phyloP scores from a whole-genome alignment of 805 yeast genomes.

The Wickerhamomyces chaumierensis region DNA sequence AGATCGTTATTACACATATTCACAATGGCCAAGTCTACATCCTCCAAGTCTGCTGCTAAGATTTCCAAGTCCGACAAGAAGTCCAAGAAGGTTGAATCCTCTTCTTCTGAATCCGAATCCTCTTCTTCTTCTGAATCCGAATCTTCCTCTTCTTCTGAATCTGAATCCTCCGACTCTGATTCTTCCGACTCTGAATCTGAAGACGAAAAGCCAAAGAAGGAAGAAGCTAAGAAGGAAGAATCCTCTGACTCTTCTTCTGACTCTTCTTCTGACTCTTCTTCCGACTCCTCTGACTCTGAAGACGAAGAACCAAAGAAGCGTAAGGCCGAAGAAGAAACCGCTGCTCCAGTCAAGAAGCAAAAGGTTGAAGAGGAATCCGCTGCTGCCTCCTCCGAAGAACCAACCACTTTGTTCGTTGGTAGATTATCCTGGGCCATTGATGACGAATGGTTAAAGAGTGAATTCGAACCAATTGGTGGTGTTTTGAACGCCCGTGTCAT shows the following conservation, averaged over 20 bases:
- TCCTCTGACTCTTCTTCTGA: conserved; percentile 11
- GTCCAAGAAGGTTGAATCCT: conserved; percentile 2
- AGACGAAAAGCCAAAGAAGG: conserved; percentile 11
- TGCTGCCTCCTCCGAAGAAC: no score
- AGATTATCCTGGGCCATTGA: conserved; percentile 96
- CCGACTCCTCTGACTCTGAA: conserved; percentile 7
- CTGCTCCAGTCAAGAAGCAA: conserved; percentile 24
- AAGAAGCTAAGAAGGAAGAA: conserved; percentile 10
- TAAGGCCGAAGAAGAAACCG: conserved; percentile 26
- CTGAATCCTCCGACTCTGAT: conserved; percentile 11
- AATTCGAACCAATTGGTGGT: conserved; percentile 77
- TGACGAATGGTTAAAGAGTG: conserved; percentile 84
- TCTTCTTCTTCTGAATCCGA: conserved; percentile 1
- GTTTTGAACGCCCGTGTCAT: conserved; percentile 85
- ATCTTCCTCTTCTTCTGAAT: conserved; percentile 6
- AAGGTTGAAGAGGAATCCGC: conserved; percentile 22
- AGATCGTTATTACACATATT: neutral
- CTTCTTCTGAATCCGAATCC: conserved; percentile 4
- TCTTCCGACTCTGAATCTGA: conserved; percentile 8
- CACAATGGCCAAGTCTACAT: neutral
- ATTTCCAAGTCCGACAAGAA: neutral
- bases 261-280: no score
- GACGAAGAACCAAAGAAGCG: conserved; percentile 16
- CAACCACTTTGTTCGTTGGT: conserved; percentile 91
- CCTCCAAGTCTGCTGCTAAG: neutral